Evolutionary conservation across 345 rosid genomes (phyloP).

Genomic region (Lagerstroemia speciosa): DNA sequence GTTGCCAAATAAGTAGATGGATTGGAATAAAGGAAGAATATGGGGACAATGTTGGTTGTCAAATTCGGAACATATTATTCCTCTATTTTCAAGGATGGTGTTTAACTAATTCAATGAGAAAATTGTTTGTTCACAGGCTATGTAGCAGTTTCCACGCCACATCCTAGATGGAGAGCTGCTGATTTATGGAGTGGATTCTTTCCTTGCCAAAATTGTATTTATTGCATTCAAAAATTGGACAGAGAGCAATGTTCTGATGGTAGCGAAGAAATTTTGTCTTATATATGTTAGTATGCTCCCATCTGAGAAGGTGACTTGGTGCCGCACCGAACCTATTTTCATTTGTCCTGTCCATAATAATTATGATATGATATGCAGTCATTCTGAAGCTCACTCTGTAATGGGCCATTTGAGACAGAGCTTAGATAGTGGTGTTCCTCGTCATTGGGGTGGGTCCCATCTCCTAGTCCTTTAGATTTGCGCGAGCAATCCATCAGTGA

Average conservation of each 20-base stretch:
- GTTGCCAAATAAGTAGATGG: not conserved
- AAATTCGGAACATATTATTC: not conserved
- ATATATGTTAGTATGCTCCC: not conserved
- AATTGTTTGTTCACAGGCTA: not conserved
- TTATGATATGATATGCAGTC: too few species aligned
- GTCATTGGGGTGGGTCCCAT: too few species aligned
- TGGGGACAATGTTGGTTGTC: not conserved
- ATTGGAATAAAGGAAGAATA: not conserved
- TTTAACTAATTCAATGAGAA: not conserved
- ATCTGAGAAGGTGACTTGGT: not conserved
- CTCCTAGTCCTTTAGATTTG: too few species aligned
- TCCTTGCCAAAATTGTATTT: not conserved
- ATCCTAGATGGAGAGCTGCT: not conserved
- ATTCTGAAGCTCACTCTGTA: too few species aligned
- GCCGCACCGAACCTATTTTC: not conserved
- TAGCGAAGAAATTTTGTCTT: not conserved
- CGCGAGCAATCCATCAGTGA: too few species aligned
- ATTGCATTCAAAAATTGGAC: not conserved
- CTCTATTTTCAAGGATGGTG: not conserved
- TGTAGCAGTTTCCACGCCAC: not conserved
- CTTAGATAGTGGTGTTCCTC: too few species aligned
- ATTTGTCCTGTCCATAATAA: too few species aligned
- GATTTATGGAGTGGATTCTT: not conserved
- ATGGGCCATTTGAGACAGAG: too few species aligned
- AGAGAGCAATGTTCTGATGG: not conserved